phyloP scores from a whole-genome alignment of 495 filamentous ascomycete genomes.

The Penicillium pulvis region DNA sequence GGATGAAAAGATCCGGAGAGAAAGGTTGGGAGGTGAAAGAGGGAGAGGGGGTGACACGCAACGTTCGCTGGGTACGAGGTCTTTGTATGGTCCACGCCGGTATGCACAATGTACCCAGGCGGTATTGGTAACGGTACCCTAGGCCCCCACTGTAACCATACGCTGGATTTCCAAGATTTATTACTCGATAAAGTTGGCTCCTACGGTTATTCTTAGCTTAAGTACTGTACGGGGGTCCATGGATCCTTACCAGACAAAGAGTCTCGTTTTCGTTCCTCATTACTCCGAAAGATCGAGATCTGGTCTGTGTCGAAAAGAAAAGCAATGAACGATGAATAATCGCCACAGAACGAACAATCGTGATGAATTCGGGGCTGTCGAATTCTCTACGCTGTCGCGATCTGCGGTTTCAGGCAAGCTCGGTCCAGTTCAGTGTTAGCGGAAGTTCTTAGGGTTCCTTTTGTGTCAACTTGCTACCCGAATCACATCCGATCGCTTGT shows the following conservation, averaged over 20 bases:
- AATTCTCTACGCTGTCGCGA: constrained; percentile 10
- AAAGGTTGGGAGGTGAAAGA: neutral
- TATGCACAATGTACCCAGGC: neutral
- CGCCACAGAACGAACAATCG: no score
- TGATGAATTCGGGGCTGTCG: constrained; percentile 18
- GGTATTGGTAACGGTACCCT: neutral
- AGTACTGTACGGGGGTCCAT: neutral
- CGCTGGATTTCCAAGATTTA: neutral
- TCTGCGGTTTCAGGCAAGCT: constrained; percentile 24
- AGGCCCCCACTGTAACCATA: constrained; percentile 2
- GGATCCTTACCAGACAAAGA: neutral
- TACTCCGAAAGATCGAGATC: neutral
- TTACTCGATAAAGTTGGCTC: neutral
- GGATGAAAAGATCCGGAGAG: neutral
- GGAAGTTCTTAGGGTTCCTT: constrained; percentile 13
- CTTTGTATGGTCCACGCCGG: constrained; percentile 9
- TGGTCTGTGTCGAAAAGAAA: no score
- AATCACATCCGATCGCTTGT: constrained; percentile 1
- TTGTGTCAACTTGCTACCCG: constrained; percentile 6
- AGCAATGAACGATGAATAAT: neutral
- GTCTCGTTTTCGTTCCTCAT: neutral
- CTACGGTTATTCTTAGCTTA: neutral
- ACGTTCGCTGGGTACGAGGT: constrained; percentile 11
- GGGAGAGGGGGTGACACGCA: constrained; percentile 13
- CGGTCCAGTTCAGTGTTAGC: constrained; percentile 14